A percentile compares a stretch with the other conserved stretches of the same genome.
phyloP scores from a whole-genome alignment of 202 grass and related monocot species.

The Schoenoplectus triqueter region DNA sequence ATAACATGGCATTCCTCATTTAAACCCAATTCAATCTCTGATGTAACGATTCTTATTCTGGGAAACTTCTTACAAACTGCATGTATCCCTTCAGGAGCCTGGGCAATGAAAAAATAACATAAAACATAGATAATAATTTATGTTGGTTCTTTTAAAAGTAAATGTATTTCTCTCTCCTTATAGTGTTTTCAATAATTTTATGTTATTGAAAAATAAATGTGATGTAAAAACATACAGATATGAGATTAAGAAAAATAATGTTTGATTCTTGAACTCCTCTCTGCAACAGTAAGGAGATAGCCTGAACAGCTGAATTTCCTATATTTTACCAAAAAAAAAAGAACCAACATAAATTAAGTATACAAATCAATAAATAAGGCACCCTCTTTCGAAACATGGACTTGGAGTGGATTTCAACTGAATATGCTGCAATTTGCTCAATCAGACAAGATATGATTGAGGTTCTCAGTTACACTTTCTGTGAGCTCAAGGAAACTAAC shows the following conservation, averaged over 20 bases:
- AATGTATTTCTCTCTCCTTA: too few relatives aligned
- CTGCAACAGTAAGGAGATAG: conserved; percentile 79
- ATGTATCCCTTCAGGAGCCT: conserved; percentile 58
- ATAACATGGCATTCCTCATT: conserved; percentile 51
- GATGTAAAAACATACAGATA: conserved; percentile 66
- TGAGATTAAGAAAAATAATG: conserved; percentile 91
- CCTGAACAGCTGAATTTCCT: conserved; percentile 96
- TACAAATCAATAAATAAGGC: neutral
- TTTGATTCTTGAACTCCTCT: conserved; percentile 87
- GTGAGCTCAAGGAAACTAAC: conserved; percentile 50
- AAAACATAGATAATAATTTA: neutral
- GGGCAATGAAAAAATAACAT: conserved; percentile 13
- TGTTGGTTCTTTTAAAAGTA: too few relatives aligned
- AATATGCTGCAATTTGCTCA: neutral
- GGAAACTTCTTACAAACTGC: conserved; percentile 55
- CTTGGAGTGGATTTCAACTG: neutral
- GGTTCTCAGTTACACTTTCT: neutral
- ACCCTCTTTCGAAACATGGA: neutral
- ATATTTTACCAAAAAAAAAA: conserved; percentile 37
- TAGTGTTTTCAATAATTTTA: too few relatives aligned
- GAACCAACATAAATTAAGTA: neutral
- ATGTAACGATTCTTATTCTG: conserved; percentile 55
- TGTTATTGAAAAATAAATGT: neutral
- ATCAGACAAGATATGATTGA: neutral
- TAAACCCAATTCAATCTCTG: conserved; percentile 51